Conservation (phyloP, 352 stramenopile genomes). For the Sclerospora graminicola region DNA sequence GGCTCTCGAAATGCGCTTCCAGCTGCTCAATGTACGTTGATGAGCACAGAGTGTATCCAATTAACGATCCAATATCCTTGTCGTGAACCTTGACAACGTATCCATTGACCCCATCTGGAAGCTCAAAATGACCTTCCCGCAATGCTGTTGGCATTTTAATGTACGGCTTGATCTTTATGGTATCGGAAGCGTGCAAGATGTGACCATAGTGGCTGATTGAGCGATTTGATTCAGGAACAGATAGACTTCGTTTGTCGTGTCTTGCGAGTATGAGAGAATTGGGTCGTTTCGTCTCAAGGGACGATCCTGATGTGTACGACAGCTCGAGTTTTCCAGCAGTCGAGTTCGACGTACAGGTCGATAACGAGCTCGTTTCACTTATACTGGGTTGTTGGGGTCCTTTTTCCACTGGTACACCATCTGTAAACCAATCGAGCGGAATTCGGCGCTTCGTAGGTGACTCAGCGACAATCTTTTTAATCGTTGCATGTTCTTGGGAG, state of each 20-base stretch:
- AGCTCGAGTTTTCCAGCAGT: constrained; percentile 26
- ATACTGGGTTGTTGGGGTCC: constrained; percentile 18
- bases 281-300: constrained; percentile 29
- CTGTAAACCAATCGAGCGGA: constrained; percentile 69
- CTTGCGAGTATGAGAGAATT: constrained; percentile 13
- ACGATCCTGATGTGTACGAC: constrained; percentile 33
- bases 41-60: constrained; percentile 72
- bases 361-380: constrained; percentile 27
- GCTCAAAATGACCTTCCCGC: constrained; percentile 59
- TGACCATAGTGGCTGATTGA: constrained; percentile 14
- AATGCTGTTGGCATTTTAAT: constrained; percentile 32
- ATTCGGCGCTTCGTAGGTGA: constrained; percentile 60
- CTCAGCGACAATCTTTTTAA: constrained; percentile 66
- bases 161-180: constrained; percentile 47
- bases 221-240: constrained; percentile 29
- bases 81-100: constrained; percentile 76
- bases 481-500: constrained; percentile 50
- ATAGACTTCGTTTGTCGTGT: constrained; percentile 22
- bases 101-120: constrained; percentile 58
- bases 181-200: constrained; percentile 20
- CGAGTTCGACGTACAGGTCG: constrained; percentile 26
- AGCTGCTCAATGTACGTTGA: constrained; percentile 60
- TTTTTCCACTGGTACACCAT: constrained; percentile 23
- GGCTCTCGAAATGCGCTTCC: constrained; percentile 44
- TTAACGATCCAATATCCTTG: constrained; percentile 72